A percentile compares a stretch with the other conserved stretches of the same genome.
These are phyloP conservation scores for Dactylellina sp. DNA, from an alignment of 2,329 filamentous ascomycete genomes.

Conservation along the genomic window DNA sequence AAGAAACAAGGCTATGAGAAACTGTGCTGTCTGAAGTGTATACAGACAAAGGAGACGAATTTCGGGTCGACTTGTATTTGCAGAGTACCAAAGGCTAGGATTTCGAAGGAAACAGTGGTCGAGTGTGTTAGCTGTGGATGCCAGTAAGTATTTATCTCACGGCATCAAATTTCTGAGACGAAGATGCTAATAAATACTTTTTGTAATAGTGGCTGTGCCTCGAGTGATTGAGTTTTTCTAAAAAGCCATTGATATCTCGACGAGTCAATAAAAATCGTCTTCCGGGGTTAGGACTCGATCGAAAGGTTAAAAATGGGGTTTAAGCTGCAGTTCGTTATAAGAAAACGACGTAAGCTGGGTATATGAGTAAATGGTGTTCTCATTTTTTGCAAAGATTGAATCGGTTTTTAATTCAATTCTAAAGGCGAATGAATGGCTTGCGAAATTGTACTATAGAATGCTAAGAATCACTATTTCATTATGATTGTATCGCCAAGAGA, in stretches of 20 bases:
- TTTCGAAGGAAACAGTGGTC: slow-evolving; percentile 86
- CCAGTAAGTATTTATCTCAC: slow-evolving; percentile 63
- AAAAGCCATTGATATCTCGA: no score
- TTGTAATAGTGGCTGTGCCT: slow-evolving; percentile 41
- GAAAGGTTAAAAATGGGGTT: not conserved
- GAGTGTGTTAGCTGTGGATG: slow-evolving; percentile 97
- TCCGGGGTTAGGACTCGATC: no score
- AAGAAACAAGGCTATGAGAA: slow-evolving; percentile 99
- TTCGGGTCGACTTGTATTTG: slow-evolving; percentile 98
- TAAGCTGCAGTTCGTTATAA: not conserved
- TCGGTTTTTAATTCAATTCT: not conserved
- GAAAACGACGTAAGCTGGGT: not conserved
- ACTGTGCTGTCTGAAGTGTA: slow-evolving; percentile 93
- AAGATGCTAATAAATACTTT: slow-evolving; percentile 16
- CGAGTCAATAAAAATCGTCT: no score
- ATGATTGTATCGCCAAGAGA: no score
- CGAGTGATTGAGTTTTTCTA: slow-evolving; percentile 25
- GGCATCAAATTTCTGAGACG: not conserved
- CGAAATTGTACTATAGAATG: slow-evolving; percentile 16
- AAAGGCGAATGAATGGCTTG: not conserved
- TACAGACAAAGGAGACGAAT: slow-evolving; percentile 99
- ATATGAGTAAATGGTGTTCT: not conserved
- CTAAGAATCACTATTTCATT: not conserved
- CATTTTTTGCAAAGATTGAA: not conserved
- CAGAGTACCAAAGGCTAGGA: slow-evolving; percentile 85